Evolutionary conservation across 768 basidiomycete species (phyloP).

Genomic region (Chalciporus chontae): DNA sequence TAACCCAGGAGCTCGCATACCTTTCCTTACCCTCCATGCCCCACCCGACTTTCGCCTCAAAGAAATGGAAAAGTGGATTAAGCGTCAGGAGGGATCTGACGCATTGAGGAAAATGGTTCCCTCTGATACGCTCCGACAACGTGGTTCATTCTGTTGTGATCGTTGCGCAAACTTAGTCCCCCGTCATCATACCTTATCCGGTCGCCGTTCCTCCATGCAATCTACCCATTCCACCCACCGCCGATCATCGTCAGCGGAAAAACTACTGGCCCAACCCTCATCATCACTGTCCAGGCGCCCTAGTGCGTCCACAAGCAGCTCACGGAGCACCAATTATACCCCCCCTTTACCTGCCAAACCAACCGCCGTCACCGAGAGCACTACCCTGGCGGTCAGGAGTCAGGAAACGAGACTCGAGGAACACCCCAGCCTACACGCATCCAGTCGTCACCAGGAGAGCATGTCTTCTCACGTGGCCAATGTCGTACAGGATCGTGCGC

Average conservation of each 20-base stretch:
- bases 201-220: constrained; percentile 27
- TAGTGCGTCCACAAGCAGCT: constrained; percentile 8
- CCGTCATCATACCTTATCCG: constrained; percentile 26
- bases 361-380: constrained; percentile 5
- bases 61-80: constrained; percentile 79
- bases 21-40: constrained; percentile 65
- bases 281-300: constrained; percentile 18
- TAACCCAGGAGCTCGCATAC: constrained; percentile 37
- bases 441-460: constrained; percentile 14
- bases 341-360: constrained; percentile 16
- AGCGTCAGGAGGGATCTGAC: constrained; percentile 40
- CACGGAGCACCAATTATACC: not conserved
- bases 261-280: constrained; percentile 6
- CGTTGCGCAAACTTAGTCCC: constrained; percentile 34
- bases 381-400: constrained; percentile 4
- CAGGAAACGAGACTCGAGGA: constrained; percentile 21
- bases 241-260: constrained; percentile 24
- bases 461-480: constrained; percentile 6
- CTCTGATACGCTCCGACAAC: constrained; percentile 21
- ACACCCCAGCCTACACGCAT: constrained; percentile 7
- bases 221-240: constrained; percentile 15
- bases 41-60: constrained; percentile 71
- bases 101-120: constrained; percentile 19
- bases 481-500: constrained; percentile 11
- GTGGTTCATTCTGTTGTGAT: constrained; percentile 32